Evolutionary conservation across 2,329 filamentous ascomycete genomes (phyloP).

Genomic region (Massarina eburnea): DNA sequence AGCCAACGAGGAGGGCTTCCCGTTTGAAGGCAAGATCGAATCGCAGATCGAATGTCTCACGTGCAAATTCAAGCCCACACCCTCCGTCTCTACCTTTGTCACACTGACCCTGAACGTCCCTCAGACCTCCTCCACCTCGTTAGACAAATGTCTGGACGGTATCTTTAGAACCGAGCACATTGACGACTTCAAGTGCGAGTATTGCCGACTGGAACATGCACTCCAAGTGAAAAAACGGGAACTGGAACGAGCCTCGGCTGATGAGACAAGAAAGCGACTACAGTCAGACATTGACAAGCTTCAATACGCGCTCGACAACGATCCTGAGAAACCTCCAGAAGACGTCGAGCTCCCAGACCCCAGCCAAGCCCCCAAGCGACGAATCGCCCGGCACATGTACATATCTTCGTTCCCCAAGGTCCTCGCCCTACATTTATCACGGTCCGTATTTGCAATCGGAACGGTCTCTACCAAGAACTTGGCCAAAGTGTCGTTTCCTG

Average conservation of each 20-base stretch:
- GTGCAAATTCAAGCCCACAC: constrained; percentile 86
- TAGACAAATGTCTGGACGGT: constrained; percentile 88
- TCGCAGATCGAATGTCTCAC: constrained; percentile 94
- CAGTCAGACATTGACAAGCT: constrained; percentile 66
- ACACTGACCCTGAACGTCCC: constrained; percentile 91
- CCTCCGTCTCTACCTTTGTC: constrained; percentile 82
- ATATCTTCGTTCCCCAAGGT: constrained; percentile 88
- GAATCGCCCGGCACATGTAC: constrained; percentile 83
- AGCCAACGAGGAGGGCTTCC: constrained; percentile 70
- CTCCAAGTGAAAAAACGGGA: constrained; percentile 65
- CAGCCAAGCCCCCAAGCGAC: constrained; percentile 74
- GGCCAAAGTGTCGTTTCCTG: constrained; percentile 90
- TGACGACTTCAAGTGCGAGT: constrained; percentile 95
- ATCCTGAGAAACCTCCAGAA: constrained; percentile 76
- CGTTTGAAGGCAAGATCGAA: constrained; percentile 87
- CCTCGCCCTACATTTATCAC: constrained; percentile 86
- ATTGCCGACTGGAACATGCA: constrained; percentile 83
- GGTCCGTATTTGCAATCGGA: constrained; percentile 83
- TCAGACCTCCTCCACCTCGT: constrained; percentile 72
- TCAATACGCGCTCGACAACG: constrained; percentile 68
- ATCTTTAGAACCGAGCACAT: constrained; percentile 95
- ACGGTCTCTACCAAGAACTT: constrained; percentile 86
- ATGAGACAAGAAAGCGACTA: constrained; percentile 50
- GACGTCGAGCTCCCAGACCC: constrained; percentile 75
- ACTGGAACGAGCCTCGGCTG: constrained; percentile 46